Evolutionary conservation across 768 basidiomycete species (phyloP).

Genomic region (Goffeauzyma gilvescens): DNA sequence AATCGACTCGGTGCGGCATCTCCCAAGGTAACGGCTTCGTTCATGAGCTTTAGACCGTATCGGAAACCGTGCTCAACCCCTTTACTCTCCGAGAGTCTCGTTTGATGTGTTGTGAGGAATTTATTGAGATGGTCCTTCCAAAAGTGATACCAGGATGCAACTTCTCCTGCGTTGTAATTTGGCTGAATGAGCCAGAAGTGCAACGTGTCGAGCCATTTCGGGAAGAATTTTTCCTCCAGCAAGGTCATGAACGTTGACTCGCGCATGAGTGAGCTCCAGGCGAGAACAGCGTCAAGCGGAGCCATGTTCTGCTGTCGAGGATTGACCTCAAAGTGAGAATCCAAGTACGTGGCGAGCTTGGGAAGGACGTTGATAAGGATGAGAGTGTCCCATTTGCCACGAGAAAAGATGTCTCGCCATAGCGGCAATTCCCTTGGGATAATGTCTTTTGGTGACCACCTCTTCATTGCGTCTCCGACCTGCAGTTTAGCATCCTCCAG

Average conservation of each 20-base stretch:
- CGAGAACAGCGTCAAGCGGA: slow-evolving; percentile 53
- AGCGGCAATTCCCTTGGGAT: slow-evolving; percentile 53
- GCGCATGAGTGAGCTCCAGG: slow-evolving; percentile 58
- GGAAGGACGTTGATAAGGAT: slow-evolving; percentile 80
- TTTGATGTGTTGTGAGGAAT: neutral
- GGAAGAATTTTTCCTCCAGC: slow-evolving; percentile 81
- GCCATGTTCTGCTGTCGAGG: slow-evolving; percentile 76
- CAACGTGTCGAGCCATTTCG: slow-evolving; percentile 83
- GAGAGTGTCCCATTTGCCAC: slow-evolving; percentile 73
- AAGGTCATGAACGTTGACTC: slow-evolving; percentile 61
- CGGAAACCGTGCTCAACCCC: slow-evolving; percentile 65
- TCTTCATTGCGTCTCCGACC: slow-evolving; percentile 55
- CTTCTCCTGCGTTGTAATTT: slow-evolving; percentile 69
- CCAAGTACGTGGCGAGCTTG: slow-evolving; percentile 61
- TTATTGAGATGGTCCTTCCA: slow-evolving; percentile 64
- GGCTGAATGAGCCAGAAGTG: slow-evolving; percentile 88
- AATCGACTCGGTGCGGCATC: slow-evolving; percentile 42
- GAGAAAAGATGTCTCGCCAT: slow-evolving; percentile 71
- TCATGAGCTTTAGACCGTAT: slow-evolving; percentile 78
- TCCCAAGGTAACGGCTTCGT: slow-evolving; percentile 74
- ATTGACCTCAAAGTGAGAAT: slow-evolving; percentile 65
- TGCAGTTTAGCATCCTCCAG: slow-evolving; percentile 72
- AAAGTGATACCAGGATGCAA: slow-evolving; percentile 65
- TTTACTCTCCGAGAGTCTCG: slow-evolving; percentile 36
- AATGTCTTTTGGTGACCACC: slow-evolving; percentile 54